These are phyloP conservation scores for Xylaria sp. DNA, from an alignment of 2,329 filamentous ascomycete genomes.

Conservation along the genomic window DNA sequence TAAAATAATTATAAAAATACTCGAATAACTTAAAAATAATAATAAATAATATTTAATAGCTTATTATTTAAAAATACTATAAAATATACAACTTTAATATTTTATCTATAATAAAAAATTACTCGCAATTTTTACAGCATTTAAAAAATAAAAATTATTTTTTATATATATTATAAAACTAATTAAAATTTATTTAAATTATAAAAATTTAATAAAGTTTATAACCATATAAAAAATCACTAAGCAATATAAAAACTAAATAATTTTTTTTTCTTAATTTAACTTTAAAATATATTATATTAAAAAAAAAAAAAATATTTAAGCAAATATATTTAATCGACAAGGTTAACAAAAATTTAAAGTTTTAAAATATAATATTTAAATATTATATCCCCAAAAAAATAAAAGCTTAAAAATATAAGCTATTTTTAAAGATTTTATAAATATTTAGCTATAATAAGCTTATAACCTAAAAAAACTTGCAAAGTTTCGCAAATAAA, in stretches of 20 bases:
- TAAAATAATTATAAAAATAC: too few species aligned
- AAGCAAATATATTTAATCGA: conserved; percentile 11
- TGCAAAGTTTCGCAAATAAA: neutral
- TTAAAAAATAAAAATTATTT: conserved; percentile 20
- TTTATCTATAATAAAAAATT: neutral
- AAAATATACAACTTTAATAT: neutral
- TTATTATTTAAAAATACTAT: conserved; percentile 10
- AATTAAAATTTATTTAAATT: conserved; percentile 19
- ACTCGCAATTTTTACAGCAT: conserved; percentile 5
- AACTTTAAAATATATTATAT: conserved; percentile 23
- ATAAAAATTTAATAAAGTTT: conserved; percentile 1
- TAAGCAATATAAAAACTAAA: neutral
- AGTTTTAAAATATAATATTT: conserved; percentile 12
- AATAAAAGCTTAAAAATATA: conserved; percentile 8
- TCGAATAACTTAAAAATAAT: neutral
- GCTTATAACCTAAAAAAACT: too few species aligned
- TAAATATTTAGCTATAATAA: too few species aligned
- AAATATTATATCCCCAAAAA: conserved; percentile 3
- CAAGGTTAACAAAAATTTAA: conserved; percentile 7
- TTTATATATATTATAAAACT: conserved; percentile 17
- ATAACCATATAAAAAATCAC: neutral
- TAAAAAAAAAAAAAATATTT: conserved; percentile 9
- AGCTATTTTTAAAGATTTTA: too few species aligned
- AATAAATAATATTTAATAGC: neutral
- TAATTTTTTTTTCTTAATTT: conserved; percentile 17